Percentiles rank a stretch among this genome's conserved stretches.
Conservation (phyloP, 73 alveolate genomes). For the Breviolum minutum region DNA sequence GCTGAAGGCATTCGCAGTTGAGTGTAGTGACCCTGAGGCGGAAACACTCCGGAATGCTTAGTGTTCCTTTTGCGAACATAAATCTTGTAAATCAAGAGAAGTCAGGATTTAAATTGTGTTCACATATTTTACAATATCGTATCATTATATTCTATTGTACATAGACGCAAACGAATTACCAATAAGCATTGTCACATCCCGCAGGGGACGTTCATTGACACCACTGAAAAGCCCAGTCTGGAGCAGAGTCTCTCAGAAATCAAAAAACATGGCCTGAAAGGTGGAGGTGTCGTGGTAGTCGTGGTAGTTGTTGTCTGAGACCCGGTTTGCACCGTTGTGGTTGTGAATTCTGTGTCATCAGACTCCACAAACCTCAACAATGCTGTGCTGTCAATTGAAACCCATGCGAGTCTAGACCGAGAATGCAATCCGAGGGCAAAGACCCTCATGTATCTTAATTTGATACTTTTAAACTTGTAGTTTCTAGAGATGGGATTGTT, state of each 20-base stretch:
- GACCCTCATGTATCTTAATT: too few species aligned
- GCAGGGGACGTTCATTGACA: background rate
- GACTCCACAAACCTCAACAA: conserved; percentile 21
- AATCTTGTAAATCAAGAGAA: background rate
- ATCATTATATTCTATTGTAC: background rate
- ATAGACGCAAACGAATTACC: background rate
- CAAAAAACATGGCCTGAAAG: background rate
- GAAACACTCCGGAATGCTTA: background rate
- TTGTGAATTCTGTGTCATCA: background rate
- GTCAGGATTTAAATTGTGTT: background rate
- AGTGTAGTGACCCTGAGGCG: conserved; percentile 60
- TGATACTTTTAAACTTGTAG: too few species aligned
- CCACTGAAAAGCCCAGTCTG: background rate
- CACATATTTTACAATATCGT: background rate
- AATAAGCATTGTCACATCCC: too few species aligned
- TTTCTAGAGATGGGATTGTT: too few species aligned
- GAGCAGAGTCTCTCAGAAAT: too few species aligned
- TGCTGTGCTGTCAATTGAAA: too few species aligned
- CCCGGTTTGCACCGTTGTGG: background rate
- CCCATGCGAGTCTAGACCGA: too few species aligned
- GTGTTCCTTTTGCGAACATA: background rate
- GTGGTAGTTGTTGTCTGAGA: conserved; percentile 16
- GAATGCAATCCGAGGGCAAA: too few species aligned
- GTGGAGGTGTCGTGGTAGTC: conserved; percentile 11
- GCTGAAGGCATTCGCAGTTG: conserved; percentile 72